Percentiles rank a stretch among this genome's conserved stretches.
phyloP scores from a whole-genome alignment of 306 rosid species.

The Begonia loranthoides region DNA sequence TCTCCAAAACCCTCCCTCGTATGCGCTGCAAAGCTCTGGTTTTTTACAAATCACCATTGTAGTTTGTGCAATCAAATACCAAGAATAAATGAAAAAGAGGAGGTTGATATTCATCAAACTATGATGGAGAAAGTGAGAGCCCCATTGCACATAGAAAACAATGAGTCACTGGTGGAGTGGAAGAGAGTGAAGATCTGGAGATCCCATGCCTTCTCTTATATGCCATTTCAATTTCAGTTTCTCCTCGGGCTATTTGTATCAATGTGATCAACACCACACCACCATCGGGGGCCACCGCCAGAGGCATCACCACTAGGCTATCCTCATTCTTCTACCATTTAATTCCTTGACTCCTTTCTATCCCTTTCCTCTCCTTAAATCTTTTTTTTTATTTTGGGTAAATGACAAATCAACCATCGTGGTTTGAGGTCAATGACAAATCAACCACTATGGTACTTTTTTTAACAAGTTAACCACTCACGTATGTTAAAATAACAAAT shows the following conservation, averaged over 20 bases:
- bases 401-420: too few species aligned
- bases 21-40: slow-evolving; percentile 53
- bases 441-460: too few species aligned
- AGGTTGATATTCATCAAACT: too few species aligned
- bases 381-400: too few species aligned
- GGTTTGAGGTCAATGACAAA: too few species aligned
- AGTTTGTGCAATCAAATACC: too few species aligned
- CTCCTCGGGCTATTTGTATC: background rate
- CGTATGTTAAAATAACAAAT: too few species aligned
- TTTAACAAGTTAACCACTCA: too few species aligned
- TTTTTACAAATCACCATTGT: background rate
- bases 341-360: background rate
- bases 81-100: too few species aligned
- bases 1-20: slow-evolving; percentile 79
- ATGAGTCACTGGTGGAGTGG: slow-evolving; percentile 10
- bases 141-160: slow-evolving; percentile 25
- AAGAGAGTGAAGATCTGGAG: slow-evolving; percentile 38
- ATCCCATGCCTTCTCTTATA: slow-evolving; percentile 73
- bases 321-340: too few species aligned
- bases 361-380: background rate
- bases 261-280: background rate
- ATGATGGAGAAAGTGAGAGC: slow-evolving; percentile 14
- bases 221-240: slow-evolving; percentile 31
- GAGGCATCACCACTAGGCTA: background rate
- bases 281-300: background rate